Evolutionary conservation across 768 basidiomycete genomes (phyloP).

Genomic region (Lactifluus piperatus): DNA sequence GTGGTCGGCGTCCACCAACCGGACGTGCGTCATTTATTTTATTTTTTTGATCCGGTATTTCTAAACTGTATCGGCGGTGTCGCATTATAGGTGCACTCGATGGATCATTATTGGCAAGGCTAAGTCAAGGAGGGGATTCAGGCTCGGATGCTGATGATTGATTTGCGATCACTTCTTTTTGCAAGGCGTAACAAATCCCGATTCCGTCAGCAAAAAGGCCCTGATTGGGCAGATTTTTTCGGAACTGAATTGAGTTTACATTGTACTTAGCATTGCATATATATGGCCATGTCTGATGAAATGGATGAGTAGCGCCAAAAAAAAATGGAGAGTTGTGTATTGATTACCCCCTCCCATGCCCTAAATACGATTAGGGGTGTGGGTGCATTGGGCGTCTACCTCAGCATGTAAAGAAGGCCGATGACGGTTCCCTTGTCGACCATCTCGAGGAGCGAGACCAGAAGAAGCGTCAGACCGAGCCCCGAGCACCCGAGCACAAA

Average conservation of each 20-base stretch:
- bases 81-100: slow-evolving; percentile 18
- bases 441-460: too few species aligned
- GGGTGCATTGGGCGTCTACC: not conserved
- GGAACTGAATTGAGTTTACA: too few species aligned
- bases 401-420: not conserved
- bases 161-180: not conserved
- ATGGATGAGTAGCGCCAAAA: too few species aligned
- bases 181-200: too few species aligned
- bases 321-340: too few species aligned
- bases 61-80: not conserved
- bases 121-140: slow-evolving; percentile 14
- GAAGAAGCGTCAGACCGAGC: too few species aligned
- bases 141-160: slow-evolving; percentile 15
- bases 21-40: slow-evolving; percentile 15
- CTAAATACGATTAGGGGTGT: not conserved
- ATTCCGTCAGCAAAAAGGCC: too few species aligned
- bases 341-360: not conserved
- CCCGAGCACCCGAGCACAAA: not conserved
- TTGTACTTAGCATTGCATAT: too few species aligned
- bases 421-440: not conserved
- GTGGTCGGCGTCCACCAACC: slow-evolving; percentile 17
- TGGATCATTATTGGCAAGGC: slow-evolving; percentile 17
- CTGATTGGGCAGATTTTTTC: too few species aligned
- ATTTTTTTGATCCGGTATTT: not conserved
- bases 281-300: too few species aligned